Percentiles rank a stretch among this genome's conserved stretches.
Conservation (phyloP, 106 monocot genomes). For the Gastrodia elata region DNA sequence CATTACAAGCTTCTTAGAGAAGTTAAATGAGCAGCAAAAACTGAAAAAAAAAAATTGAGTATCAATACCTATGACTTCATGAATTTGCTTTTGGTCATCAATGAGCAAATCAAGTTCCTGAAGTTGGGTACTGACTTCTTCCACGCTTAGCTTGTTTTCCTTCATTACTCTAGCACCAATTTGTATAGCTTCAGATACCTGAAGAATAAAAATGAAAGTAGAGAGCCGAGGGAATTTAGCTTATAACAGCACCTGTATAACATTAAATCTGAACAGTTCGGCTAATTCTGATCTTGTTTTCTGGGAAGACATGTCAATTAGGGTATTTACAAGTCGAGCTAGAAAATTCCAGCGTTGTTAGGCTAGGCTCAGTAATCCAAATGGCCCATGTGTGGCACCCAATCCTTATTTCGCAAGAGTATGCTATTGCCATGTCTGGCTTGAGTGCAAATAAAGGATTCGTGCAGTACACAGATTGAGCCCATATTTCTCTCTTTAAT, state of each 20-base stretch:
- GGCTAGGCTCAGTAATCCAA: too few relatives aligned
- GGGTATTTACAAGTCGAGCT: too few relatives aligned
- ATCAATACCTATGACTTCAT: slow-evolving; percentile 68
- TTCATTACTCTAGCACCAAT: slow-evolving; percentile 69
- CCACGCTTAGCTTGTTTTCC: slow-evolving; percentile 51
- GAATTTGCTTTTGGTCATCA: slow-evolving; percentile 47
- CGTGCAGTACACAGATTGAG: too few relatives aligned
- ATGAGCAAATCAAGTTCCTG: slow-evolving; percentile 59
- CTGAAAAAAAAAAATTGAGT: background rate
- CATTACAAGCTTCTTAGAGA: background rate
- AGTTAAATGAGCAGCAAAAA: slow-evolving; percentile 2
- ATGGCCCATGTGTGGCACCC: too few relatives aligned
- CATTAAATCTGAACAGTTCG: background rate
- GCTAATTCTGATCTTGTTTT: background rate
- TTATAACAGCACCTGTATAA: background rate
- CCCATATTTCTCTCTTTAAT: too few relatives aligned
- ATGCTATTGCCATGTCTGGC: too few relatives aligned
- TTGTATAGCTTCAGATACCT: slow-evolving; percentile 82
- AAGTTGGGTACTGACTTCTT: slow-evolving; percentile 53
- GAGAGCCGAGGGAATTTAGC: background rate
- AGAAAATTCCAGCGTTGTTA: too few relatives aligned
- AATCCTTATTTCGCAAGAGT: too few relatives aligned
- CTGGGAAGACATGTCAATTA: background rate
- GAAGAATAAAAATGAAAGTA: background rate
- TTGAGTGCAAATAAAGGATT: too few relatives aligned